A percentile compares a stretch with the other conserved stretches of the same genome.
Conservation (phyloP, 2,329 filamentous ascomycete genomes). For the Aspergillus costaricaensis region DNA sequence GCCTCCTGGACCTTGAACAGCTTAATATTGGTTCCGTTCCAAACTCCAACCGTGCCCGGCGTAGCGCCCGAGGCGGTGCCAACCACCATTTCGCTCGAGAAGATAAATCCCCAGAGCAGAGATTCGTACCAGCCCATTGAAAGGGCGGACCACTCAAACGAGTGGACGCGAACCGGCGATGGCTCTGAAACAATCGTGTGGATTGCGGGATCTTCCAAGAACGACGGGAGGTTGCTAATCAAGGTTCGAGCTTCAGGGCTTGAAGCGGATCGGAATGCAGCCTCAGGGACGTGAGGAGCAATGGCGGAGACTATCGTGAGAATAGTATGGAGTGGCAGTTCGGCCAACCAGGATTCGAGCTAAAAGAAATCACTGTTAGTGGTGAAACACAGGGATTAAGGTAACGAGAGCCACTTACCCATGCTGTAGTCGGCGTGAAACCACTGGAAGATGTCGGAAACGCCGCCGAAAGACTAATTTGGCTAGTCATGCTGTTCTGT, state of each 20-base stretch:
- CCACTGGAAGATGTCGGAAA: slow-evolving; percentile 54
- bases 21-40: slow-evolving; percentile 87
- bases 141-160: slow-evolving; percentile 91
- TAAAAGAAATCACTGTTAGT: slow-evolving; percentile 28
- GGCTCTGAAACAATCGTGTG: slow-evolving; percentile 69
- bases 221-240: slow-evolving; percentile 46
- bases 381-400: slow-evolving; percentile 11
- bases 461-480: slow-evolving; percentile 65
- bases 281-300: slow-evolving; percentile 52
- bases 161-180: slow-evolving; percentile 73
- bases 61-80: slow-evolving; percentile 51
- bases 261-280: slow-evolving; percentile 46
- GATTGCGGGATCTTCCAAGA: slow-evolving; percentile 57
- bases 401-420: slow-evolving; percentile 52
- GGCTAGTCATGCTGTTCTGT: slow-evolving; percentile 84
- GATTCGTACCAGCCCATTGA: slow-evolving; percentile 95
- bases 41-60: slow-evolving; percentile 85
- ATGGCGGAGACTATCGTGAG: slow-evolving; percentile 71
- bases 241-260: slow-evolving; percentile 45
- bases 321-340: slow-evolving; percentile 84
- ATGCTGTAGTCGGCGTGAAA: slow-evolving; percentile 78
- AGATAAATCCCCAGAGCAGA: slow-evolving; percentile 89
- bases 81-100: slow-evolving; percentile 80
- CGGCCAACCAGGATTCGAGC: slow-evolving; percentile 93
- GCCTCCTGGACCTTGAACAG: slow-evolving; percentile 89